A percentile compares a stretch with the other conserved stretches of the same genome.
These are phyloP conservation scores for Physcomitrellopsis africana DNA, from an alignment of 225 moss, liverwort and hornwort species.

Conservation along the genomic window DNA sequence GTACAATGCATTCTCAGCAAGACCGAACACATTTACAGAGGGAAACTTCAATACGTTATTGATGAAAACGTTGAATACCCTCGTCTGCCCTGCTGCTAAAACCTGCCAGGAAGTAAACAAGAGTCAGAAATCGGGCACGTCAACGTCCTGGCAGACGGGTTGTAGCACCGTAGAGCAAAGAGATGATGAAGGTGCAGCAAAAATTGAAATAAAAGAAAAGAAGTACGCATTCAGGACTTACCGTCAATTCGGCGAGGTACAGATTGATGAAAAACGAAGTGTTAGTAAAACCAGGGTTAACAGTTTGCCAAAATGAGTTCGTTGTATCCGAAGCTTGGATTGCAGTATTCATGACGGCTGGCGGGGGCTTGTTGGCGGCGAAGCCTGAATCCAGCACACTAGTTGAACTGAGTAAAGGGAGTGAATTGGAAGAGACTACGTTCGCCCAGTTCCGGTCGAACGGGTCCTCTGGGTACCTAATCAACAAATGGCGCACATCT, in stretches of 20 bases:
- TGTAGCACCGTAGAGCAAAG: too few species aligned
- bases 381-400: conserved; percentile 14
- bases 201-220: not conserved
- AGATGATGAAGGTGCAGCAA: too few species aligned
- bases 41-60: not conserved
- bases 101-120: conserved; percentile 11
- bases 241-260: conserved; percentile 33
- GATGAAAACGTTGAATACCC: conserved; percentile 20
- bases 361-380: conserved; percentile 25
- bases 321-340: not conserved
- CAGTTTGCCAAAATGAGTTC: too few species aligned
- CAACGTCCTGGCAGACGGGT: too few species aligned
- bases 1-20: conserved; percentile 26
- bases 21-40: conserved; percentile 18
- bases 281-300: not conserved
- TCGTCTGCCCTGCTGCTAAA: conserved; percentile 20
- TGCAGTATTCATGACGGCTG: conserved; percentile 34
- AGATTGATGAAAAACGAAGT: not conserved
- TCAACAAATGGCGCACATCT: not conserved
- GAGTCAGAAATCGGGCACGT: not conserved
- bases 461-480: conserved; percentile 29
- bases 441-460: conserved; percentile 34
- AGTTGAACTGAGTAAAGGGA: too few species aligned
- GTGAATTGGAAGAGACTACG: too few species aligned
- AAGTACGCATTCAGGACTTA: not conserved